Evolutionary conservation across 805 yeast genomes (phyloP), one percentile per base, ranked within the genome.

Genomic region (Alloascoidea hylecoeti): DNA sequence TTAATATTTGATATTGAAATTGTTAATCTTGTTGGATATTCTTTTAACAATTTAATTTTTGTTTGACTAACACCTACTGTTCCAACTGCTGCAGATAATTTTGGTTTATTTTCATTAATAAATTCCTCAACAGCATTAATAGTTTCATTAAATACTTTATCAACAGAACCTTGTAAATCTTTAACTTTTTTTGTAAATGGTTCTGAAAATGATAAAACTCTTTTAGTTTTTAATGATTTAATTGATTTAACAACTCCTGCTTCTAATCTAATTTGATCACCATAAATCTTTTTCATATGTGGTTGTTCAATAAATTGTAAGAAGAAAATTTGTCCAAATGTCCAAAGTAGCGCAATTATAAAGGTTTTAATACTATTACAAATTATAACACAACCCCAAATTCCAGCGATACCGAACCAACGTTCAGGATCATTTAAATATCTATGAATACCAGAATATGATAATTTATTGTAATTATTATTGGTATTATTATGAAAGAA

Each of bases 371-470:
- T 55, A 1, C 75, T 65, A 40, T 64, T 52, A 33, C 83, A 68
- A 40, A 82, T 64, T 27, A 78, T 58, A 1, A 75, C 73, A 3
- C 66, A 48, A 16, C 89, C 92, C 84, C 85, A 79, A 30, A 80
- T 68, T 13, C 89, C 89, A 44, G 85, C 73, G 39, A 77, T 74
- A 9, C 94, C 89, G 41, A 80, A 66, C 13, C 82, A 56, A 45
- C 84, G 78, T 52, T 82, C 94, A 5, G 94, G 94, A 49, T 82
- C 79, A 52, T 82, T 82, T 51, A 82, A 64, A 54, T 80, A 82
- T 46, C 89, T 70, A 52, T 82, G 82, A 32, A 82, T 81, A 37
- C 94, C 94, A 23, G 82, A 79, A 44, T 78, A 78, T 0, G 88
- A 75, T 46, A 82, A 62, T 44, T 63, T 63, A 4, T 69, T 57